Conservation (phyloP, 2,329 filamentous ascomycete species). For the Aspergillus quadrilineatus region DNA sequence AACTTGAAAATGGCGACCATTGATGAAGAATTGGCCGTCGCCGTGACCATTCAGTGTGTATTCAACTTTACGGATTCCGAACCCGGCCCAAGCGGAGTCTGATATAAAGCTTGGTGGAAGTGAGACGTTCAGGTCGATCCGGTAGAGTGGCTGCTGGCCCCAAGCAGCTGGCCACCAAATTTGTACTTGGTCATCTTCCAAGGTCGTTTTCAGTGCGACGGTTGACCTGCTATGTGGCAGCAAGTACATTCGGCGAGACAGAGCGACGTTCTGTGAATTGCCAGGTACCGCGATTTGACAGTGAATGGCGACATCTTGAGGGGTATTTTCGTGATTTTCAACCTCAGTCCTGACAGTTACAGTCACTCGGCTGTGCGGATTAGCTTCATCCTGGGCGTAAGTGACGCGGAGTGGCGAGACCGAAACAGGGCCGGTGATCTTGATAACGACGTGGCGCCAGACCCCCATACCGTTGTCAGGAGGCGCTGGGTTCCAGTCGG, state of each 20-base stretch:
- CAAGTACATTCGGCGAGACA: constrained; percentile 40
- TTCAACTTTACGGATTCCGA: constrained; percentile 57
- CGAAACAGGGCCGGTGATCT: constrained; percentile 54
- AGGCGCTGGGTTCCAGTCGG: constrained; percentile 63
- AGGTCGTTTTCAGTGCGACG: constrained; percentile 37
- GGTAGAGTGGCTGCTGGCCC: constrained; percentile 58
- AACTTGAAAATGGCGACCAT: constrained; percentile 59
- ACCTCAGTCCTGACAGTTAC: constrained; percentile 37
- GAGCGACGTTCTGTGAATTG: constrained; percentile 12
- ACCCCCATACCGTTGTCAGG: constrained; percentile 64
- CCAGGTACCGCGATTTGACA: constrained; percentile 22
- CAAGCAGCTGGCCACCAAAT: constrained; percentile 64
- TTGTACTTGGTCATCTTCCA: constrained; percentile 49
- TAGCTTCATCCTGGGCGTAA: constrained; percentile 41
- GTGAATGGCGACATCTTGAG: constrained; percentile 21
- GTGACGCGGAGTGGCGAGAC: constrained; percentile 47
- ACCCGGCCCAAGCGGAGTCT: constrained; percentile 39
- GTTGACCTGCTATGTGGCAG: constrained; percentile 40
- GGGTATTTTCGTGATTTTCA: constrained; percentile 30
- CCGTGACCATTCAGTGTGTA: constrained; percentile 53
- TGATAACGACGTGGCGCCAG: constrained; percentile 60
- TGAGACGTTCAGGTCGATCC: constrained; percentile 30
- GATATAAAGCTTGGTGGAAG: constrained; percentile 27
- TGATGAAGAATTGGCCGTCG: constrained; percentile 58
- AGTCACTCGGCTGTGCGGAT: constrained; percentile 34